Evolutionary conservation across 495 filamentous ascomycete species (phyloP), one percentile per base, ranked within the genome.

Genomic region (Podospora anserina): DNA sequence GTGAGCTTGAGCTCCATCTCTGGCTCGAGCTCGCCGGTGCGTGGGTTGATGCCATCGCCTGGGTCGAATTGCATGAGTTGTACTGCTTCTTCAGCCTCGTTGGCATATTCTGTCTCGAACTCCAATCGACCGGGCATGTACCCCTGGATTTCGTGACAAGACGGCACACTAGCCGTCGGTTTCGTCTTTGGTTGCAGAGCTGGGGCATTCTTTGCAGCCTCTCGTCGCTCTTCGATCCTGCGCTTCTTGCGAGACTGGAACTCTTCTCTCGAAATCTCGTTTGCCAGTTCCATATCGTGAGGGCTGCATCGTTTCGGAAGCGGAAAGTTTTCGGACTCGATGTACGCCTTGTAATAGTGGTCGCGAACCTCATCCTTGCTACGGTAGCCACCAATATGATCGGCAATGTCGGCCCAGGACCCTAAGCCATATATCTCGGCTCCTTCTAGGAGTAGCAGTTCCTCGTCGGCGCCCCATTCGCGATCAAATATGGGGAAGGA

Each of bases 61-160:
- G 95, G 93, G 63, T 97, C 94, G 72, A 99, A 99, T 68, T 96
- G 90, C 91, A 99, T 97, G 66, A 95, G 90, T 77, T 98, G 95
- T 15, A 99, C 96, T 0, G 94, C 94, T 79, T 98, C 96, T 78
- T 99, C 95, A 0, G 96, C 95, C 72, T 98, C 96, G 78, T 99
- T 98, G 74, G 93, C 89, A 77, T 94, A 97, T 73, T 99, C 95
- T 0, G 92, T 96, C 83, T 99, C 95, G 74, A 98, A 99, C 75
- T 99, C 95, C 67, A 99, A 80, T 20, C 95, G 92, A 49, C 96
- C 95, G 2, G 95, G 95, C 95, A 99, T 99, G 78, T 96, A 99
- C 4, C 95, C 95, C 76, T 96, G 91, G 30, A 99, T 94, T 77
- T 99, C 95, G 78, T 99, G 95, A 77, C 96, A 98, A 30, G 94